Base-by-base conservation (phyloP, 805 yeast species). In the Lipomyces yamanashiensis region DNA sequence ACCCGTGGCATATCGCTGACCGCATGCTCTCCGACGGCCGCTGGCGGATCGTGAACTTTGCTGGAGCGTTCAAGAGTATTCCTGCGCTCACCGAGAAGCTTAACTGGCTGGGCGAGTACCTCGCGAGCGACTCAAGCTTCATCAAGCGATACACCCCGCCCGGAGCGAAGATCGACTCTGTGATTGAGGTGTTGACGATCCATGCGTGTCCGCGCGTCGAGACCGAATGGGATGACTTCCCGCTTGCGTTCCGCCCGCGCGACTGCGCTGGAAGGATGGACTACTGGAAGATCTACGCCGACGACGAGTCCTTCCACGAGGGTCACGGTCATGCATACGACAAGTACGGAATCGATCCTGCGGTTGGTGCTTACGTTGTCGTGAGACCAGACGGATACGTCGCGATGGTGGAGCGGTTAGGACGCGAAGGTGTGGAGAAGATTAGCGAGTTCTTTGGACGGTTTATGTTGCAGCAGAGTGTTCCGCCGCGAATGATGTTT, bases 381-480 rank as follows among this genome's bases (percentile, higher is more conserved):
- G 62, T 73, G 10, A 63, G 78, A 45, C 78, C 78, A 9, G 78
- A 75, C 62, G 78, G 78, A 4, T 73, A 75, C 57, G 74, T 75
- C 34, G 71, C 77, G 15, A 15, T 57, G 17, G 75, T 74, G 19
- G 63, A 70, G 15, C 70, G 68, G 19, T 33, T 58, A 13, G 54
- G 54, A 8, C 9, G 15, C 9, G 55, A 56, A 1, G 74, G 75
- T 12, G 68, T 72, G 41, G 64, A 67, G 21, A 55, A 61, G 37
- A 63, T 72, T n/a, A 64, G 55, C 12, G 44, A 58, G n/a, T 75
- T 70, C 62, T 74, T 74, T 49, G 41, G 45, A 13, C 50, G 54
- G 33, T 65, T 61, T 34, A 56, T 61, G 63, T 28, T 28, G 28
- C 43, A 12, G 41, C 41, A 9, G 41, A 37, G 12, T 37, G 13